Conservation (phyloP, 371 early-diverging fungal species). For the Zopfochytrium polystomum region DNA sequence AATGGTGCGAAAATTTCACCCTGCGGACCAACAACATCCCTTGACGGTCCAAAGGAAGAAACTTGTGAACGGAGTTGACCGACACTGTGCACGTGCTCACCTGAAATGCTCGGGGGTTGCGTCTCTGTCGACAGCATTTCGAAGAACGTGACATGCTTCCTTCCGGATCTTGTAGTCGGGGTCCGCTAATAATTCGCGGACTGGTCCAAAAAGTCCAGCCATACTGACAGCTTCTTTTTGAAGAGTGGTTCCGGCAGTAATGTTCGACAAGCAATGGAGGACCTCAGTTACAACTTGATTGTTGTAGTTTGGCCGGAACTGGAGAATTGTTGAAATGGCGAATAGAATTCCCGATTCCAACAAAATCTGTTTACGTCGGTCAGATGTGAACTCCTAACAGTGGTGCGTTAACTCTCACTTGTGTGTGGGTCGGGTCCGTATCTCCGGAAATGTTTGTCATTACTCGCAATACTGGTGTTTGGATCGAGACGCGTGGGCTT, state of each 20-base stretch:
- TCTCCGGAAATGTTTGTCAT: slow-evolving; percentile 34
- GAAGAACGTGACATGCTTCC: slow-evolving; percentile 26
- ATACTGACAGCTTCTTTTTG: slow-evolving; percentile 27
- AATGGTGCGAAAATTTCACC: slow-evolving; percentile 24
- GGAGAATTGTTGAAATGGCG: slow-evolving; percentile 8
- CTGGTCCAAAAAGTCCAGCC: slow-evolving; percentile 19
- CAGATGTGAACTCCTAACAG: not conserved
- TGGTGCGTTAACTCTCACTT: slow-evolving; percentile 7
- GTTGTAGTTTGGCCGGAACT: not conserved
- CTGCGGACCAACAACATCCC: slow-evolving; percentile 24
- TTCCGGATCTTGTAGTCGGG: slow-evolving; percentile 13
- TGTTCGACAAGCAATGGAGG: slow-evolving; percentile 31
- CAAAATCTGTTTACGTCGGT: slow-evolving; percentile 18
- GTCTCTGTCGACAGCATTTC: slow-evolving; percentile 29
- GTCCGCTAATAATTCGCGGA: slow-evolving; percentile 2
- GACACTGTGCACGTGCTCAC: slow-evolving; percentile 3
- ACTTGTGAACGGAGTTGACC: not conserved
- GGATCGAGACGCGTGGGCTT: slow-evolving; percentile 7
- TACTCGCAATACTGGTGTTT: slow-evolving; percentile 29
- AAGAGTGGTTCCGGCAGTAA: slow-evolving; percentile 30
- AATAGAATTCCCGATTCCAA: slow-evolving; percentile 24
- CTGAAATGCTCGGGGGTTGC: slow-evolving; percentile 31
- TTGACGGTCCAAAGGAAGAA: not conserved
- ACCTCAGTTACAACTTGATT: slow-evolving; percentile 18
- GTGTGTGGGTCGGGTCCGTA: slow-evolving; percentile 16